Evolutionary conservation across 2,329 filamentous ascomycete genomes (phyloP), one percentile per base, ranked within the genome.

Genomic region (Phyllosticta citribraziliensis): DNA sequence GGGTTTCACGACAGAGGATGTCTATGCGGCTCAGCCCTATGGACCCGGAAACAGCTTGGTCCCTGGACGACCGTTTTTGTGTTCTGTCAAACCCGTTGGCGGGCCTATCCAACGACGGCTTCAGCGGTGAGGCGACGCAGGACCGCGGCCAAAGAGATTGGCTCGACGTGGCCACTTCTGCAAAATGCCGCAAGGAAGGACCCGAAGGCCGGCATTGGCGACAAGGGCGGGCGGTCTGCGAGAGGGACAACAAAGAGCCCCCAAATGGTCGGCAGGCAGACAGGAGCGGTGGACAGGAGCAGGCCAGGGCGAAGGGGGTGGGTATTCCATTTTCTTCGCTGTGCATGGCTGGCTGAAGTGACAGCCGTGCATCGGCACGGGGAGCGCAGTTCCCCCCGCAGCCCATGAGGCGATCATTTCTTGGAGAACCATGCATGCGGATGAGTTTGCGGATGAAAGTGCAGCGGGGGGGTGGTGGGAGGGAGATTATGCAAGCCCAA

Each of bases 321-420:
- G 33, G 33, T 40, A 17, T 60, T 30, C 58, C 58, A 9, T 17
- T 55, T 60, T 60, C 33, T 55, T 53, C 19, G 17, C 17, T 51
- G 52, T 53, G 58, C 58, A 60, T 35, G 12, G 54, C 53, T 61
- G 58, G 58, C 54, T 61, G 56, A 61, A 52, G 55, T 24, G 47
- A 53, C 54, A 56, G 58, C 51, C 54, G 56, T 61, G 58, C 58
- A 61, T 61, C 58, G 58, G 58, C 52, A 56, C 58, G 58, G 58
- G 58, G 40, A 54, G 40, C 40, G 20, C 52, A 50, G 58, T 61
- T 56, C 58, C 58, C 53, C 58, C 58, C 58, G 58, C 54, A 52
- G 58, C 58, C 58, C 58, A 53, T 54, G 58, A 54, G 58, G 52
- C 56, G 58, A 61, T 61, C 58, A 61, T 61, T 61, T 53, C 53